Evolutionary conservation across 345 rosid genomes (phyloP).

Genomic region (Stellera chamaejasme): DNA sequence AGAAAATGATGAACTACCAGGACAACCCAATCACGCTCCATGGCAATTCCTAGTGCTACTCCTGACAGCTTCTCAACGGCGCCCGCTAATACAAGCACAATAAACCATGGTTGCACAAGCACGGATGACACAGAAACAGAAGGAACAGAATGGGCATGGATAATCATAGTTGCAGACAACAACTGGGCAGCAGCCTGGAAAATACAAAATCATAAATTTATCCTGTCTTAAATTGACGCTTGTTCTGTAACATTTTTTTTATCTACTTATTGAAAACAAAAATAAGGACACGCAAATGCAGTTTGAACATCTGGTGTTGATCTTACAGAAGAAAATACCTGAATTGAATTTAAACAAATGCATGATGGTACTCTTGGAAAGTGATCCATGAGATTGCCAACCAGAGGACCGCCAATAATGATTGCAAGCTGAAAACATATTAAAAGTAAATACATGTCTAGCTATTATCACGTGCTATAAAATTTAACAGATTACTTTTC

Average conservation of each 20-base stretch:
- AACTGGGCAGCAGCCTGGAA: conserved; percentile 81
- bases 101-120: conserved; percentile 82
- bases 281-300: no score
- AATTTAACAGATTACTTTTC: conserved; percentile 1
- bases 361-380: conserved; percentile 82
- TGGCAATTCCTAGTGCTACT: conserved; percentile 76
- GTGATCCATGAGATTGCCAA: conserved; percentile 87
- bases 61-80: conserved; percentile 83
- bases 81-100: conserved; percentile 59
- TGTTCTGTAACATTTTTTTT: background rate
- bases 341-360: conserved; percentile 57
- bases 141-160: conserved; percentile 56
- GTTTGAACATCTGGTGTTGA: no score
- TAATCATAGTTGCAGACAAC: conserved; percentile 78
- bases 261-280: no score
- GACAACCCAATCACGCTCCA: conserved; percentile 97
- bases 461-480: background rate
- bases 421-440: conserved; percentile 42
- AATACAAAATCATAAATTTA: conserved; percentile 13
- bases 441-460: conserved; percentile 8
- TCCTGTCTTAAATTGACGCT: background rate
- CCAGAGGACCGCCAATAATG: conserved; percentile 78
- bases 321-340: conserved; percentile 29
- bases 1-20: conserved; percentile 42
- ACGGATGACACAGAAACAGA: conserved; percentile 43